phyloP scores from a whole-genome alignment of 2,329 filamentous ascomycete genomes.

The Cercospora citrullina region DNA sequence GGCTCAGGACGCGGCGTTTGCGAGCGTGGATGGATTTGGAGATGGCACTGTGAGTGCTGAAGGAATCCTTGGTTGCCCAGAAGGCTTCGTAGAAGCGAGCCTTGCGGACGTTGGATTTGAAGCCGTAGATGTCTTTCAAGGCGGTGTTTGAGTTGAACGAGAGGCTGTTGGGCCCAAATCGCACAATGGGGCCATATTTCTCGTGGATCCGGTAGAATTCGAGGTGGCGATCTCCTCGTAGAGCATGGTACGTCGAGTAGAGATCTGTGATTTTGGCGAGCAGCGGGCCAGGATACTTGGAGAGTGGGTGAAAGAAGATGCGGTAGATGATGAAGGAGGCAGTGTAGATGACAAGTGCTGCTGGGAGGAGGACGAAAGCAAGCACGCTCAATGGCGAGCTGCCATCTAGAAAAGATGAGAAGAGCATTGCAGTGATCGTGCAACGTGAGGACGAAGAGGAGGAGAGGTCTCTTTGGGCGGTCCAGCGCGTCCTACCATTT shows the following conservation, averaged over 20 bases:
- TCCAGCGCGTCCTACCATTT: neutral
- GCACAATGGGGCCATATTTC: conserved; percentile 69
- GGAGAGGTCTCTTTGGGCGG: neutral
- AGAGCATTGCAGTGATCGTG: neutral
- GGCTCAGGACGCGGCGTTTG: conserved; percentile 49
- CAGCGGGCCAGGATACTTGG: conserved; percentile 46
- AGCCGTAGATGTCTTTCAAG: conserved; percentile 55
- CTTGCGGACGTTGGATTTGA: conserved; percentile 51
- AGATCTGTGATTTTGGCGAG: conserved; percentile 37
- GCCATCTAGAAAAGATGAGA: neutral
- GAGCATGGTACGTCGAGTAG: conserved; percentile 34
- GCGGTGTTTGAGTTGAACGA: conserved; percentile 73
- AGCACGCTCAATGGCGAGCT: conserved; percentile 15
- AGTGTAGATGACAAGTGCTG: conserved; percentile 13
- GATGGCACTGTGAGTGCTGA: conserved; percentile 48
- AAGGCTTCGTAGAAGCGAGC: conserved; percentile 52
- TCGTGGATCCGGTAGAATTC: conserved; percentile 60
- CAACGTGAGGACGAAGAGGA: neutral
- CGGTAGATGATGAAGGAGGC: conserved; percentile 38
- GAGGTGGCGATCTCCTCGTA: conserved; percentile 34
- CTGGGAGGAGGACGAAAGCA: conserved; percentile 13
- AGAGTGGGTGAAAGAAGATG: conserved; percentile 46
- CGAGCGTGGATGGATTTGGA: conserved; percentile 50
- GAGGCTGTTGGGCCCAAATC: conserved; percentile 74
- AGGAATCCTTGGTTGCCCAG: conserved; percentile 44